phyloP scores from a whole-genome alignment of 768 basidiomycete species.

The Thelephora ganbajun region DNA sequence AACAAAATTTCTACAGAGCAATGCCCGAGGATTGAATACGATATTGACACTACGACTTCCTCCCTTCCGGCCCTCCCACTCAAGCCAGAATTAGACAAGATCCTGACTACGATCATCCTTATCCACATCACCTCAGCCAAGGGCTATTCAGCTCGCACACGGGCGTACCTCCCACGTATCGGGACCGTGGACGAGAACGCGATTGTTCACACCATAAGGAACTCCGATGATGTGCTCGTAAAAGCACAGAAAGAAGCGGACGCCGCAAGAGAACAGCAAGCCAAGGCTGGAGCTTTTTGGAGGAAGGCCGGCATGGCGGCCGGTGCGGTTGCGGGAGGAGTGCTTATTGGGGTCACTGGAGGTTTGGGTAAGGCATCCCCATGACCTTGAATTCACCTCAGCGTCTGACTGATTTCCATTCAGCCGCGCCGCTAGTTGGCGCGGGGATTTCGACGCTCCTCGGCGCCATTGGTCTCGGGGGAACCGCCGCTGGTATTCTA shows the following conservation, averaged over 20 bases:
- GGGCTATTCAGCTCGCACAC: constrained; percentile 35
- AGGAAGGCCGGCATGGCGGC: constrained; percentile 35
- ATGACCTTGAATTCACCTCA: background rate
- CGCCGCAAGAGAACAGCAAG: constrained; percentile 25
- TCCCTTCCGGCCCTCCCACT: constrained; percentile 26
- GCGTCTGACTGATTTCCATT: background rate
- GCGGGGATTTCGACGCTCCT: constrained; percentile 34
- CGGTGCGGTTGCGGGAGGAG: constrained; percentile 39
- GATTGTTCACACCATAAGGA: constrained; percentile 31
- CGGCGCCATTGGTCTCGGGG: constrained; percentile 38
- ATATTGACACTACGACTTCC: constrained; percentile 31
- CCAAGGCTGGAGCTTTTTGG: constrained; percentile 24
- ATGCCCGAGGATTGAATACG: constrained; percentile 28
- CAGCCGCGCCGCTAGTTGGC: constrained; percentile 42
- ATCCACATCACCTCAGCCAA: constrained; percentile 33
- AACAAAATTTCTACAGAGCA: constrained; percentile 15
- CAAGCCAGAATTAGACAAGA: constrained; percentile 21
- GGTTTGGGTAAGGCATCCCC: constrained; percentile 19
- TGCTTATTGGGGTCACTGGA: constrained; percentile 43
- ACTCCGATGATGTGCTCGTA: constrained; percentile 31
- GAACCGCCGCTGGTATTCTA: constrained; percentile 34
- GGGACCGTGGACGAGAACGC: constrained; percentile 28
- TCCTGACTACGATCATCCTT: constrained; percentile 38
- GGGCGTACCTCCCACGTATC: constrained; percentile 28
- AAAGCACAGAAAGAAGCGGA: constrained; percentile 30